These are phyloP conservation scores for Zygosaccharomyces sapae DNA, from an alignment of 1,139 yeast genomes.

Conservation along the genomic window DNA sequence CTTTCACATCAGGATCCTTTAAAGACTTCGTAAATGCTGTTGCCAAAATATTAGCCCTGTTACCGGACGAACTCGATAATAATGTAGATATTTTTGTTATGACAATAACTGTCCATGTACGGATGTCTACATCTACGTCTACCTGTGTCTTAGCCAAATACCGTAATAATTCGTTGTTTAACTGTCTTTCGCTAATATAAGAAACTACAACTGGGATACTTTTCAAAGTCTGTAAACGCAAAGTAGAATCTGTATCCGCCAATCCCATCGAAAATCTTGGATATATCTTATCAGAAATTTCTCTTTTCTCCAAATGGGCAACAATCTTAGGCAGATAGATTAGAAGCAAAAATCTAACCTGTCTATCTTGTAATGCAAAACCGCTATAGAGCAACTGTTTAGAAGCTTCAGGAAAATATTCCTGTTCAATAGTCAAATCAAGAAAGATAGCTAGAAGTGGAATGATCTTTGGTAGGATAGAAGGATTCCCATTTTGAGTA, in stretches of 20 bases:
- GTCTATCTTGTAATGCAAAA: slow-evolving; percentile 67
- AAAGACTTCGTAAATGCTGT: slow-evolving; percentile 85
- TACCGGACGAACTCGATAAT: slow-evolving; percentile 51
- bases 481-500: slow-evolving; percentile 33
- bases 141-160: slow-evolving; percentile 82
- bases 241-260: slow-evolving; percentile 74
- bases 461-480: slow-evolving; percentile 18
- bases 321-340: slow-evolving; percentile 58
- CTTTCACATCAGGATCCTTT: slow-evolving; percentile 73
- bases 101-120: slow-evolving; percentile 80
- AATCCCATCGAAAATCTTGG: slow-evolving; percentile 70
- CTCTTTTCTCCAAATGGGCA: slow-evolving; percentile 50
- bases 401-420: slow-evolving; percentile 43
- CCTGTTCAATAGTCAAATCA: slow-evolving; percentile 20
- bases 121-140: slow-evolving; percentile 76
- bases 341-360: slow-evolving; percentile 66
- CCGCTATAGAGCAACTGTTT: slow-evolving; percentile 64
- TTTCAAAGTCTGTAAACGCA: slow-evolving; percentile 77
- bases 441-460: slow-evolving; percentile 28
- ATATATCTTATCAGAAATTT: slow-evolving; percentile 68
- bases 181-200: slow-evolving; percentile 70
- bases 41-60: slow-evolving; percentile 64
- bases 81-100: slow-evolving; percentile 66
- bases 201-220: slow-evolving; percentile 62
- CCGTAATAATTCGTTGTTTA: slow-evolving; percentile 80